Evolutionary conservation across 2,329 filamentous ascomycete genomes (phyloP), one percentile per base, ranked within the genome.

Genomic region (Diaporthe sp.): DNA sequence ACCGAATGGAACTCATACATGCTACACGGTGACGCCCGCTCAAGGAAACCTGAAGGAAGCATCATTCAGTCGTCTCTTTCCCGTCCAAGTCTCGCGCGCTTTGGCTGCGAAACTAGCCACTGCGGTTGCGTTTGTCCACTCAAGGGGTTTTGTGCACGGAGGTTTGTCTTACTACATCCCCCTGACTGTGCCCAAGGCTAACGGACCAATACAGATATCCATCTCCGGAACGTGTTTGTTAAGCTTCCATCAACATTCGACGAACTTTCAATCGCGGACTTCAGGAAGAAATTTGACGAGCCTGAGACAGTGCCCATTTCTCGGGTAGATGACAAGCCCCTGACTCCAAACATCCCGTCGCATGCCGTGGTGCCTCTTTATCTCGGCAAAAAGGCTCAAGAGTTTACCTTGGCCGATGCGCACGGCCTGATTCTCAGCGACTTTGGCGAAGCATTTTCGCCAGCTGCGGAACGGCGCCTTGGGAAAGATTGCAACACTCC

Each of bases 391-490:
- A 51, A 78, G 7, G 80, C 80, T 9, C 76, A 82, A 57, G 73
- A 82, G 0, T 80, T 83, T 60, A 76, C 77, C 12, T 39, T 83
- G 31, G 76, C 77, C 1, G 84, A 85, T 17, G 77, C 80, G 1
- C 76, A 76, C 6, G 70, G 70, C 39, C 51, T 82, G 0, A 73
- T 84, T 68, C 81, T 85, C 1, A 79, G 77, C 75, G 83, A 85
- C 77, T 85, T 84, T 79, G 82, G 82, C 17, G 81, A 83, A 65
- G 77, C 82, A 7, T 84, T 83, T 75, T 44, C 77, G 2, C 80
- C 81, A 25, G 75, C 61, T 22, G 76, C 63, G 31, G 77, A 81
- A 1, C 3, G 51, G 61, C 80, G 81, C 39, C 76, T 67, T 12
- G 80, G 81, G 9, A 68, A 80, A 70, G 73, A 78, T 58, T 79